Base-by-base conservation (phyloP, 2,329 filamentous ascomycete genomes). In the Epichloe festucae region DNA sequence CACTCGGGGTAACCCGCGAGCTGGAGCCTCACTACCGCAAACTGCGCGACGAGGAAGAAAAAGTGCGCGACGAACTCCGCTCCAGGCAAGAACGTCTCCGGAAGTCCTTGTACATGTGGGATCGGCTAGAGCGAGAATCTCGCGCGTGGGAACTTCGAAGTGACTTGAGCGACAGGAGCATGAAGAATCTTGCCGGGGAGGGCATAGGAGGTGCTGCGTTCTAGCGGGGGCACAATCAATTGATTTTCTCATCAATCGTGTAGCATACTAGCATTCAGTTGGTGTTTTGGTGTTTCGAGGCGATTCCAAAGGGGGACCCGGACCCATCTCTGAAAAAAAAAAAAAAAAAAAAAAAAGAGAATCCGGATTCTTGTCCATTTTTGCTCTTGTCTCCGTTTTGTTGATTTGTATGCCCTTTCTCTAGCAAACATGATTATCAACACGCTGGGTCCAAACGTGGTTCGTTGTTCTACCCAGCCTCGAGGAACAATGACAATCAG, bases 41-140 rank as follows among this genome's bases (percentile, higher is more conserved):
- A 53, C 68, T 81, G 11, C 71, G 70, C 53, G 77, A 80, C 40
- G 78, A 82, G 45, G 78, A 81, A 59, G 78, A 81, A 61, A 74
- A 73, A 55, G 58, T 79, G 38, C 70, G 78, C 2, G 71, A 75
- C 42, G 78, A 81, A 50, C 63, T 78, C 34, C 69, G 73, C 19
- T 59, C 58, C 23, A 78, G 77, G 60, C 73, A 81, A 58, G 78
- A 81, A 42, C 73, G 73, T 55, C 63, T 81, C 40, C 69, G 77
- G 34, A 74, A 73, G 63, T 76, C 70, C 51, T 64, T 82, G 39
- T 70, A 73, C 44, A 58, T 68, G 31, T 82, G 77, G 75, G 73
- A 80, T 50, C 70, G 70, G 58, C 67, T 77, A 44, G 74, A 78
- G 60, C 69, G 77, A 27, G 78, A 82, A 59, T 70, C 71, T 4